These are phyloP conservation scores for Aurantiochytrium sp. DNA, from an alignment of 108 stramenopile species.

Conservation along the genomic window DNA sequence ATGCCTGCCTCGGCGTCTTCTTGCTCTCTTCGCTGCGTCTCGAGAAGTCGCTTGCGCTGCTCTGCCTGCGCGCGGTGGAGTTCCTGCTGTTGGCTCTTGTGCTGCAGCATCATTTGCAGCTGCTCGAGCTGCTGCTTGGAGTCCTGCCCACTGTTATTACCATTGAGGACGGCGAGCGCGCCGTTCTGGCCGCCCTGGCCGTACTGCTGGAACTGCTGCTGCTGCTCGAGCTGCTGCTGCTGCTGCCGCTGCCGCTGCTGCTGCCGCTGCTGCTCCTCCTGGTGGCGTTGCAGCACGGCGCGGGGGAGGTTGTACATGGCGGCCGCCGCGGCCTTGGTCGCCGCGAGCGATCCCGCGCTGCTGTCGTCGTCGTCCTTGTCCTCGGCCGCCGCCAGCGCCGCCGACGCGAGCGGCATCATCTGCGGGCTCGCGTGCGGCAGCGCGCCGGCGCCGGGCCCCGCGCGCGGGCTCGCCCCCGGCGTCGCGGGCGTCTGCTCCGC, in stretches of 20 bases:
- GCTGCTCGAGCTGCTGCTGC: too few species aligned
- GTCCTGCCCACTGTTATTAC: not conserved
- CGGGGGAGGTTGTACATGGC: too few species aligned
- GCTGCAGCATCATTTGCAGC: not conserved
- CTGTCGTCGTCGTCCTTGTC: too few species aligned
- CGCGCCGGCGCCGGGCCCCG: too few species aligned
- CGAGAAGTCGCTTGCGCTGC: not conserved
- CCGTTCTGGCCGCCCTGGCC: not conserved
- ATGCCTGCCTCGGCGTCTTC: not conserved
- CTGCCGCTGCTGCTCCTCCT: not conserved
- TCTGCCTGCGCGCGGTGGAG: not conserved
- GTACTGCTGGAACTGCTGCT: not conserved
- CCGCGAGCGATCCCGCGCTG: too few species aligned
- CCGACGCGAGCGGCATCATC: too few species aligned
- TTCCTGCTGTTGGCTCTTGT: not conserved
- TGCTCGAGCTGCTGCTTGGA: not conserved
- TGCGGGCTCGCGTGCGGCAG: too few species aligned
- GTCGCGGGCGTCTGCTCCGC: too few species aligned
- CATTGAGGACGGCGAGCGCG: not conserved
- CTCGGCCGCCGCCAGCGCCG: too few species aligned
- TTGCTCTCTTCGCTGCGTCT: not conserved
- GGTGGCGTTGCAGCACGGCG: not conserved
- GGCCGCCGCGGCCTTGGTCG: too few species aligned
- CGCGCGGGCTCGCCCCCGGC: too few species aligned
- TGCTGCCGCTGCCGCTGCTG: not conserved